These are phyloP conservation scores for Fusarium sambucinum DNA, from an alignment of 2,329 filamentous ascomycete genomes.

Conservation along the genomic window DNA sequence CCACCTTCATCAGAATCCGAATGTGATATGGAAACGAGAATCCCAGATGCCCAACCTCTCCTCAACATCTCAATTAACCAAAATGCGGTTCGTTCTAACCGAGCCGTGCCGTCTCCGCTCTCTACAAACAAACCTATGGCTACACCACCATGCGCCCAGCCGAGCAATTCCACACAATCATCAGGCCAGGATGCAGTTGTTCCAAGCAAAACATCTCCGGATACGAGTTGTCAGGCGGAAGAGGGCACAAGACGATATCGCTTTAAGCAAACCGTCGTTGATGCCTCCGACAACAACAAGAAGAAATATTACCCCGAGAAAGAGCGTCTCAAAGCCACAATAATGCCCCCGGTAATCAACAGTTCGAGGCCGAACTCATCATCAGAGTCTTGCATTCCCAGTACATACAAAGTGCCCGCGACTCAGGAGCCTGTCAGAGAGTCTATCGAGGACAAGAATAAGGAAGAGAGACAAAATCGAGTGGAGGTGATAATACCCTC, in stretches of 20 bases:
- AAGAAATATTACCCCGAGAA: slow-evolving; percentile 24
- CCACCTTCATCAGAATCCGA: slow-evolving; percentile 45
- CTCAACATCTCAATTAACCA: slow-evolving; percentile 44
- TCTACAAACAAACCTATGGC: slow-evolving; percentile 31
- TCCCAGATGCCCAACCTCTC: slow-evolving; percentile 48
- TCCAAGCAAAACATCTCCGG: too few species aligned
- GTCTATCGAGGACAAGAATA: slow-evolving; percentile 37
- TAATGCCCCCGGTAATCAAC: slow-evolving; percentile 34
- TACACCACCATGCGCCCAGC: slow-evolving; percentile 53
- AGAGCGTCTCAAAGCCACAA: slow-evolving; percentile 45
- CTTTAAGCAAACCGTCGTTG: slow-evolving; percentile 41
- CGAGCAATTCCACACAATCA: slow-evolving; percentile 39
- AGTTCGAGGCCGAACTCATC: slow-evolving; percentile 48
- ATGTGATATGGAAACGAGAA: slow-evolving; percentile 54
- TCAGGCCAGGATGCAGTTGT: slow-evolving; percentile 30
- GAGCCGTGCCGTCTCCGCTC: slow-evolving; percentile 32
- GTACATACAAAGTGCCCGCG: slow-evolving; percentile 39
- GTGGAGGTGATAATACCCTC: slow-evolving; percentile 27
- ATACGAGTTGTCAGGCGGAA: neutral
- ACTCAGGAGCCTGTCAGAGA: slow-evolving; percentile 39
- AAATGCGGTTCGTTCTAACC: slow-evolving; percentile 34
- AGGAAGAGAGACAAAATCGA: slow-evolving; percentile 9
- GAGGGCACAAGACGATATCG: slow-evolving; percentile 43
- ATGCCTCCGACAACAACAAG: slow-evolving; percentile 35
- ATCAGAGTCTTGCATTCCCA: slow-evolving; percentile 50